Conservation (phyloP, 1,139 yeast genomes). For the Nakaseomyces kungkrabaensis region DNA sequence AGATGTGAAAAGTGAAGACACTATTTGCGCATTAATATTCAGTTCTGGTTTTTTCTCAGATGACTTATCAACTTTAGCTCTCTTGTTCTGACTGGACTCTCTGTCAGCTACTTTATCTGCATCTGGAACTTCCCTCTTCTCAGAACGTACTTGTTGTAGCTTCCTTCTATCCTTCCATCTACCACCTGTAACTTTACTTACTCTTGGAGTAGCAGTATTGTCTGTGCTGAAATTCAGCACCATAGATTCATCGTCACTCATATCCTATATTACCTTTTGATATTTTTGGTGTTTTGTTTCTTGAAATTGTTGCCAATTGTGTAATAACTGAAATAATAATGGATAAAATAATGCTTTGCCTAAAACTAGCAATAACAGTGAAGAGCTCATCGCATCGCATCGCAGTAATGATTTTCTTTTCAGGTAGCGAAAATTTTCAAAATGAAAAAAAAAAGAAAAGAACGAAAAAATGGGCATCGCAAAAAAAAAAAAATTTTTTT, state of each 20-base stretch:
- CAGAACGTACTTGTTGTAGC: slow-evolving; percentile 25
- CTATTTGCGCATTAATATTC: slow-evolving; percentile 31
- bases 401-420: not conserved
- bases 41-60: slow-evolving; percentile 9
- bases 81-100: slow-evolving; percentile 3
- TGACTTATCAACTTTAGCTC: slow-evolving; percentile 4
- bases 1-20: slow-evolving; percentile 80
- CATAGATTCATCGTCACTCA: slow-evolving; percentile 29
- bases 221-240: slow-evolving; percentile 24
- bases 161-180: slow-evolving; percentile 68
- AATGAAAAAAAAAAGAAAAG: not conserved
- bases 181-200: slow-evolving; percentile 51
- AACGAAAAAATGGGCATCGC: not conserved
- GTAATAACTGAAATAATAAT: too few species aligned
- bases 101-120: slow-evolving; percentile 8
- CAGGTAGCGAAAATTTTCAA: not conserved
- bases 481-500: not conserved
- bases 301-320: too few species aligned
- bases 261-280: slow-evolving; percentile 2
- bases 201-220: slow-evolving; percentile 10
- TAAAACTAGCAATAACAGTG: too few species aligned
- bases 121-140: slow-evolving; percentile 21
- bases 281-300: not conserved
- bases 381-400: slow-evolving; percentile 1
- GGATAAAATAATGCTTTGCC: too few species aligned